phyloP scores from a whole-genome alignment of 2,329 filamentous ascomycete genomes.

The Lasiodiplodia theobromae region DNA sequence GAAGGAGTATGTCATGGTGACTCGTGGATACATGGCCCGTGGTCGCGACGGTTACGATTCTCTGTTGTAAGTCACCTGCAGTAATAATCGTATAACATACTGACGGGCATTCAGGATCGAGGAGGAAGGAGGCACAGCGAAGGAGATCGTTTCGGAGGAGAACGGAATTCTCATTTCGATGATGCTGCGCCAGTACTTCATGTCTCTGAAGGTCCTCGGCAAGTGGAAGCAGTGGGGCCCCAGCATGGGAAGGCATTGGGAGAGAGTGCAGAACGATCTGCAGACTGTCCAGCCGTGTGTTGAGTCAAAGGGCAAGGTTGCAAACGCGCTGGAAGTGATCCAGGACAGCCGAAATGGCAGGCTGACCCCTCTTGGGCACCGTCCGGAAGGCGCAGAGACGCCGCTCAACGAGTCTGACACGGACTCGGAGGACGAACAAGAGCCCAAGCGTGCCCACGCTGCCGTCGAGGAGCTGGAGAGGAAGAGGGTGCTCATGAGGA shows the following conservation, averaged over 20 bases:
- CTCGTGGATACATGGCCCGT: constrained; percentile 85
- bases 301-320: constrained; percentile 43
- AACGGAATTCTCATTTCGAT: constrained; percentile 86
- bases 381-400: constrained; percentile 37
- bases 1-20: constrained; percentile 75
- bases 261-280: constrained; percentile 67
- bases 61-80: constrained; percentile 16
- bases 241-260: constrained; percentile 70
- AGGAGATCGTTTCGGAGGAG: constrained; percentile 84
- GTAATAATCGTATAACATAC: constrained; percentile 47
- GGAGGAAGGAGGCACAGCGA: constrained; percentile 76
- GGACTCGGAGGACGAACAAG: constrained; percentile 48
- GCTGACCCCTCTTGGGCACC: constrained; percentile 29
- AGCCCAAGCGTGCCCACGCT: constrained; percentile 56
- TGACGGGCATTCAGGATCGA: constrained; percentile 54
- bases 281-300: constrained; percentile 60
- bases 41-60: constrained; percentile 62
- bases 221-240: constrained; percentile 77
- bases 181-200: constrained; percentile 89
- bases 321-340: constrained; percentile 34
- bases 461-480: constrained; percentile 46
- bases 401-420: constrained; percentile 39
- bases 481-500: constrained; percentile 70
- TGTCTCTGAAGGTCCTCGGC: constrained; percentile 81
- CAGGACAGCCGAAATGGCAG: constrained; percentile 12